Evolutionary conservation across 768 basidiomycete genomes (phyloP).

Genomic region (Amanita rubescens): DNA sequence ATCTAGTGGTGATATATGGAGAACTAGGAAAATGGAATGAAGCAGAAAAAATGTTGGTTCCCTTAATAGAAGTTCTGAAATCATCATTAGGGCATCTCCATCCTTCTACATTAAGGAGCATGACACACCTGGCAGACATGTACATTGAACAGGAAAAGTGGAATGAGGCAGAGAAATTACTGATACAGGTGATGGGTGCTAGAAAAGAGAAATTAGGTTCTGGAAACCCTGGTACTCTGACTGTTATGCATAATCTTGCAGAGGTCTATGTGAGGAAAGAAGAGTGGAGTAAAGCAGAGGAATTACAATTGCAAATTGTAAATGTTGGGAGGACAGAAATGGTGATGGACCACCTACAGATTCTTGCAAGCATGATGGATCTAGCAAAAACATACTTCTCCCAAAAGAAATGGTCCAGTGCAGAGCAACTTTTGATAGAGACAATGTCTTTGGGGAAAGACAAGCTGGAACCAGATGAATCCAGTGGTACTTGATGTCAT

Average conservation of each 20-base stretch:
- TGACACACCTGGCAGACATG: not conserved
- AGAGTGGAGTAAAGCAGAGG: not conserved
- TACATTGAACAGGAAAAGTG: not conserved
- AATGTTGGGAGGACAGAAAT: not conserved
- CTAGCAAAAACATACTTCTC: no score
- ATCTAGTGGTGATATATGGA: conserved; percentile 5
- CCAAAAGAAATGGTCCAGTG: not conserved
- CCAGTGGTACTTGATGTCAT: not conserved
- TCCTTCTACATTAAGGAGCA: conserved; percentile 6
- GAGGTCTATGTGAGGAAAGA: not conserved
- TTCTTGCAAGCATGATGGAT: not conserved
- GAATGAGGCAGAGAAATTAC: conserved; percentile 1
- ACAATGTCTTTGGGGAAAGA: not conserved
- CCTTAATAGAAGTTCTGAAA: conserved; percentile 1
- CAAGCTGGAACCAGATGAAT: not conserved
- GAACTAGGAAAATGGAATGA: conserved; percentile 5
- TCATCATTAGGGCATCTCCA: not conserved
- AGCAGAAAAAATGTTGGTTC: conserved; percentile 4
- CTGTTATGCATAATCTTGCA: not conserved
- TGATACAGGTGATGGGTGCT: not conserved
- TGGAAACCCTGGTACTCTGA: not conserved
- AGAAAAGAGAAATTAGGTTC: not conserved
- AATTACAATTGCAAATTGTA: not conserved
- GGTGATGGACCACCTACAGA: not conserved
- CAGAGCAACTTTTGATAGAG: no score